Base-by-base conservation (phyloP, 345 rosid genomes). In the Populus nigra region DNA sequence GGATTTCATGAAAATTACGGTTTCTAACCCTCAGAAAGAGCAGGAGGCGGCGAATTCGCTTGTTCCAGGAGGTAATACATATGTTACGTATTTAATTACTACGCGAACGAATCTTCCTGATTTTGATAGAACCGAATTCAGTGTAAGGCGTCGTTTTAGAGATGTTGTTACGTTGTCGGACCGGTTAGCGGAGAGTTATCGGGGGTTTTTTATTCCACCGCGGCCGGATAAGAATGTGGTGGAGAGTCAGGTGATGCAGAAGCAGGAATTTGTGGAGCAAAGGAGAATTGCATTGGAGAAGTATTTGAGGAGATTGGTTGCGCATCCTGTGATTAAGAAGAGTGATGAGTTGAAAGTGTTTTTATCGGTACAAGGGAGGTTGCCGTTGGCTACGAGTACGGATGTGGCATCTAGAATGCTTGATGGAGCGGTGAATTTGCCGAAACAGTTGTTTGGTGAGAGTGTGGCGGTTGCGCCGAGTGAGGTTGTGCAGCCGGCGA, bases 231-330 rank as follows among this genome's bases (percentile, higher is more conserved):
- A 96, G 90, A 96, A 84, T 71, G 94, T 96, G 3, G 97, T 94
- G 6, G 99, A 94, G 90, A 86, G 95, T 43, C 97, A 96, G 83
- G 94, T 96, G 68, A 96, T 96, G 98, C 99, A 96, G 63, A 96
- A 92, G 80, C 97, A 92, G 89, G 97, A 94, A 68, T 96, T 96
- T 25, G 95, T 96, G 39, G 98, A 96, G 88, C 97, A 94, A 87
- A 88, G 97, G 83, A 86, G 97, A 80, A 84, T 96, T 75, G 90
- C 93, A 2, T 84, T 96, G 81, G 98, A 94, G 93, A 96, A 90
- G 77, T 94, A 92, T 76, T 72, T 96, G 87, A 87, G 89, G 47
- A 86, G 91, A 83, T 88, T 96, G 15, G 90, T 82, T 22, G 84
- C 79, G 4, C 99, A 96, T 78, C 97, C 96, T 2, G 83, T 96